Evolutionary conservation across 1,284 basidiomycete species (phyloP), one percentile per base, ranked within the genome.

Genomic region (Leccinum fuscescens): DNA sequence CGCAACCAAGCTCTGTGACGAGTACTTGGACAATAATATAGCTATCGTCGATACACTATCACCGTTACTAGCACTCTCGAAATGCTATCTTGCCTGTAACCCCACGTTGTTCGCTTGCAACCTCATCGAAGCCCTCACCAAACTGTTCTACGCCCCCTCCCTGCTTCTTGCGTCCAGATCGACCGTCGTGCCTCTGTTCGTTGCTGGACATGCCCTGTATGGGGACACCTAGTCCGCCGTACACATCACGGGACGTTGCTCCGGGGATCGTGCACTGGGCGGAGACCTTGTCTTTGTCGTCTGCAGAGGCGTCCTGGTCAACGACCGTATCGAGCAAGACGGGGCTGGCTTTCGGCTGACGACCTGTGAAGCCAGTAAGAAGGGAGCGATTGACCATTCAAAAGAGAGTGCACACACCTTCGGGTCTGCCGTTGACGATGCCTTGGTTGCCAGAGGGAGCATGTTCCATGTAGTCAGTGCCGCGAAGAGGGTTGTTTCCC

Each of bases 211-310:
- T 69, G 5, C 71, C 74, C 22, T 66, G 65, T 1, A 59, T 52
- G 1, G 42, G 42, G 5, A 11, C n/a, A 17, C 42, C 42, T 17
- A 44, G 42, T 44, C 42, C 42, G 9, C 54, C 7, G 29, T 69
- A 20, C 6, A 77, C 67, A 4, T 72, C 71, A 14, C 61, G 57
- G 15, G 70, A 75, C 1, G 73, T 74, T 24, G 66, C 68, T 8
- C 74, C 69, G 2, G 54, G 56, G 9, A 66, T 55, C 0, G 60
- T 49, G n/a, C 48, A 61, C 37, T 62, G n/a, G 17, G 11, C 3
- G 11, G 17, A 12, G 42, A 20, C 39, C 0, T 17, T 42, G 3
- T 44, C 42, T 17, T 11, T 12, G n/a, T 62, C 57, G 4, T 65
- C 60, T 17, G 61, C 61, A 3, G 67, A 66, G 24, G 67, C 66